phyloP scores from a whole-genome alignment of 208 protist genomes.

The Trypanosoma melophagium region DNA sequence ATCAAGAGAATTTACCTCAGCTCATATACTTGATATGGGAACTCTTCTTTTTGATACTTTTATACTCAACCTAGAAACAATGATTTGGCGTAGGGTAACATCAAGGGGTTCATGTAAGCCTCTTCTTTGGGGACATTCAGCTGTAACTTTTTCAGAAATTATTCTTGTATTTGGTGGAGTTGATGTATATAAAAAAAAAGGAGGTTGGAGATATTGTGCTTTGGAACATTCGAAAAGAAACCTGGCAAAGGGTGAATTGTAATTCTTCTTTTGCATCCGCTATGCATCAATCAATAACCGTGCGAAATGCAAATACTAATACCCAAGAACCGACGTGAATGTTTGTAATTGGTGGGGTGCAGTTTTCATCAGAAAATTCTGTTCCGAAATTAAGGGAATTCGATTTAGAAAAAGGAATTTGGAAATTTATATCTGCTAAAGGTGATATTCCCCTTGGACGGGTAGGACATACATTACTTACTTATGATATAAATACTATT shows the following conservation, averaged over 20 bases:
- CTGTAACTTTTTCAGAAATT: conserved; percentile 10
- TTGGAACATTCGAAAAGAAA: conserved; percentile 1
- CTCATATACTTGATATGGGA: conserved; percentile 9
- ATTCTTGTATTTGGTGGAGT: conserved; percentile 20
- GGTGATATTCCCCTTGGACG: conserved; percentile 8
- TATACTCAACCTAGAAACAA: conserved; percentile 18
- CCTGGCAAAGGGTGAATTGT: not conserved
- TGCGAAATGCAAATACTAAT: conserved; percentile 4
- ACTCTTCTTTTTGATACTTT: conserved; percentile 16
- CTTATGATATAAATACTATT: not conserved
- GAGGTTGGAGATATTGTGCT: conserved; percentile 14
- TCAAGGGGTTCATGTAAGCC: not conserved
- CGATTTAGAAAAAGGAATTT: conserved; percentile 13
- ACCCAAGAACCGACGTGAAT: not conserved
- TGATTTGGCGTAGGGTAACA: conserved; percentile 18
- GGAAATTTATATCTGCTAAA: not conserved
- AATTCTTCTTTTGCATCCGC: conserved; percentile 7
- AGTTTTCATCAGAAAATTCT: conserved; percentile 9
- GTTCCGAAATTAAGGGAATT: conserved; percentile 13
- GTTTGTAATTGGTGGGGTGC: conserved; percentile 17
- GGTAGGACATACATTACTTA: conserved; percentile 15
- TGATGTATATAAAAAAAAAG: conserved; percentile 11
- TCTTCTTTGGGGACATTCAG: conserved; percentile 15
- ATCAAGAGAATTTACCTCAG: conserved; percentile 8
- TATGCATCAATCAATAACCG: conserved; percentile 7